Evolutionary conservation across 2,329 filamentous ascomycete species (phyloP).

Genomic region (Stylonectria norvegica): DNA sequence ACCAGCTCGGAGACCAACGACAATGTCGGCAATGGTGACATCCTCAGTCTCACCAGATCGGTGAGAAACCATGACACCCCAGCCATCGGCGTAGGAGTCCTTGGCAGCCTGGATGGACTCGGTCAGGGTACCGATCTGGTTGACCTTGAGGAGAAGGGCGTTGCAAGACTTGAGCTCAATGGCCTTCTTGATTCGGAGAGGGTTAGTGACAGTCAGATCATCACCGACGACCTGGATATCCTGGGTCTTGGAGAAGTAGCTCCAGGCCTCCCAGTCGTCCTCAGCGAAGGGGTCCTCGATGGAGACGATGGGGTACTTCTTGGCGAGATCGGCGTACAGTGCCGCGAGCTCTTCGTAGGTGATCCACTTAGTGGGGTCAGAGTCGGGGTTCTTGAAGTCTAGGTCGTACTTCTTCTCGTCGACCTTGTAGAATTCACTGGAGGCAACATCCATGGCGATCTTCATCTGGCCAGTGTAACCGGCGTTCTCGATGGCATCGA

Average conservation of each 20-base stretch:
- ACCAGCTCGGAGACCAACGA: constrained; percentile 90
- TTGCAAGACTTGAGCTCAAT: constrained; percentile 99
- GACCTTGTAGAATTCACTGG: constrained; percentile 98
- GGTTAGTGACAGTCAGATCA: constrained; percentile 99
- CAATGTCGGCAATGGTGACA: constrained; percentile 97
- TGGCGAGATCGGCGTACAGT: constrained; percentile 79
- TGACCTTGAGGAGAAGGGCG: constrained; percentile 97
- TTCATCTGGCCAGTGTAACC: constrained; percentile 95
- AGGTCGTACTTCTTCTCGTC: constrained; percentile 99
- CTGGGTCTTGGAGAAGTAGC: constrained; percentile 99
- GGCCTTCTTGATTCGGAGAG: constrained; percentile 98
- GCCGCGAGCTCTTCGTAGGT: constrained; percentile 96
- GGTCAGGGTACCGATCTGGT: constrained; percentile 98
- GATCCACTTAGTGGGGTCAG: constrained; percentile 94
- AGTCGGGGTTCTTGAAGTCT: constrained; percentile 99
- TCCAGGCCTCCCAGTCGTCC: constrained; percentile 99
- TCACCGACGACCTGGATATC: constrained; percentile 98
- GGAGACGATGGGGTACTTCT: constrained; percentile 97
- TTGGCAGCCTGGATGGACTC: constrained; percentile 99
- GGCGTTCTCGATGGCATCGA: constrained; percentile 86
- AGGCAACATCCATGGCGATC: constrained; percentile 99
- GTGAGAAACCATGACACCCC: constrained; percentile 99
- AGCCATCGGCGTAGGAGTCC: constrained; percentile 91
- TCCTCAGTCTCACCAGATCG: constrained; percentile 99
- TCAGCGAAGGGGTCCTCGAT: constrained; percentile 99